Base-by-base conservation (phyloP, 192 early-diverging fungal species). In the Mortierella alpina region DNA sequence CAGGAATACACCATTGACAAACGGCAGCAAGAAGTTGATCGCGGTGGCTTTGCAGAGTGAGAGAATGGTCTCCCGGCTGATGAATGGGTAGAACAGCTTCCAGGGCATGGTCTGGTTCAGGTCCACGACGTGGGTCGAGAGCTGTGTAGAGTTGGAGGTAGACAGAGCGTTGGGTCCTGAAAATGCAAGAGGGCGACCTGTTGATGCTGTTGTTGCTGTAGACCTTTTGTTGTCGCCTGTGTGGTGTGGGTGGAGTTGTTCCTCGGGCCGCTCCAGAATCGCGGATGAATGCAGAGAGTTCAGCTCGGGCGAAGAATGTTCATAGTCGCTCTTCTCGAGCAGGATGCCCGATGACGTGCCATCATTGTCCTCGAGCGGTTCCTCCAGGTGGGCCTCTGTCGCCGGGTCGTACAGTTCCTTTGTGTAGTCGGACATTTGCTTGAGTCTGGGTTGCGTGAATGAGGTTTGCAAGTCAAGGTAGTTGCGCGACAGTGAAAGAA, bases 1-100 rank as follows among this genome's bases (percentile, higher is more conserved):
- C n/a, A 88, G 63, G 82, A 90, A 88, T 22, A 90, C 82, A 52
- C 89, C 89, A 67, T 87, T 87, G 68, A 90, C 75, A 59, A 90
- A 90, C 9, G 89, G 89, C 7, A 90, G 65, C 17, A 90, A 8
- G 69, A 90, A 87, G 63, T 90, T 87, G 63, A 88, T 84, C 18
- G 87, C 83, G 0, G 86, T 84, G 2, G 83, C 84, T 61, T 86
- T 85, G 22, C 79, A 31, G 3, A 87, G 45, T 40, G 57, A 63
- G 17, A 86, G n/a, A 52, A 85, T 63, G 15, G 77, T 80, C 59
- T 80, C 77, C 6, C 77, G 69, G 18, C 77, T 80, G 45, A 62
- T 48, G 22, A 80, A 45, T 5, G 77, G 77, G 17, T 72, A 58
- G 20, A 80, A 57, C 13, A 80, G 66, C 58, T 72, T 80, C 77